phyloP scores from a whole-genome alignment of 805 yeast genomes.

The Candida hungchunana region DNA sequence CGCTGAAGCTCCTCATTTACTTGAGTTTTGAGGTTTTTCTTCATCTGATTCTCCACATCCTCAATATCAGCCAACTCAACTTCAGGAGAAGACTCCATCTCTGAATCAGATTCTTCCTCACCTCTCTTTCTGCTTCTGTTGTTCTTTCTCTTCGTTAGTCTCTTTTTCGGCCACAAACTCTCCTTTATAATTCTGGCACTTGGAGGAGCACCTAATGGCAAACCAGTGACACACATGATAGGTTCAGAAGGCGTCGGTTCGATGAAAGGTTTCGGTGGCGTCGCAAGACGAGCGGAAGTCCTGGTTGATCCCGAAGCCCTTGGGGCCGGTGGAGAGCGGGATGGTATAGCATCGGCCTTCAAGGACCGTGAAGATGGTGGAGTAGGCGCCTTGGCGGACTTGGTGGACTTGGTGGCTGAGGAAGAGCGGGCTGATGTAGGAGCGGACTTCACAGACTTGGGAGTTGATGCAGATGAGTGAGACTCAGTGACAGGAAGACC shows the following conservation, averaged over 20 bases:
- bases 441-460: neutral
- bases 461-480: neutral
- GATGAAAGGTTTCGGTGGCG: neutral
- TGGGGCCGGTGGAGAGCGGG: too few species aligned
- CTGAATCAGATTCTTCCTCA: conserved; percentile 9
- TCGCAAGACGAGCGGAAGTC: too few species aligned
- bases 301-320: too few species aligned
- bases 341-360: neutral
- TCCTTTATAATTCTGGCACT: conserved; percentile 53
- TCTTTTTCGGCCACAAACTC: conserved; percentile 45
- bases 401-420: neutral
- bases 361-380: neutral
- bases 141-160: conserved; percentile 21
- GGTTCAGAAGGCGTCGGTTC: conserved; percentile 41
- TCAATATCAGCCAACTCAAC: conserved; percentile 3
- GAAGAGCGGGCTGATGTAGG: neutral
- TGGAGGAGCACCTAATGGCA: conserved; percentile 69
- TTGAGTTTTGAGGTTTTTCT: conserved; percentile 10
- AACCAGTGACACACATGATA: conserved; percentile 62
- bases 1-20: conserved; percentile 19
- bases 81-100: conserved; percentile 7
- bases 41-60: conserved; percentile 15
- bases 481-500: too few species aligned
- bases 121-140: conserved; percentile 18
- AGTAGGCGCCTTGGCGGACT: too few species aligned